phyloP scores from a whole-genome alignment of 1,284 basidiomycete species.

The Trametes pubescens region DNA sequence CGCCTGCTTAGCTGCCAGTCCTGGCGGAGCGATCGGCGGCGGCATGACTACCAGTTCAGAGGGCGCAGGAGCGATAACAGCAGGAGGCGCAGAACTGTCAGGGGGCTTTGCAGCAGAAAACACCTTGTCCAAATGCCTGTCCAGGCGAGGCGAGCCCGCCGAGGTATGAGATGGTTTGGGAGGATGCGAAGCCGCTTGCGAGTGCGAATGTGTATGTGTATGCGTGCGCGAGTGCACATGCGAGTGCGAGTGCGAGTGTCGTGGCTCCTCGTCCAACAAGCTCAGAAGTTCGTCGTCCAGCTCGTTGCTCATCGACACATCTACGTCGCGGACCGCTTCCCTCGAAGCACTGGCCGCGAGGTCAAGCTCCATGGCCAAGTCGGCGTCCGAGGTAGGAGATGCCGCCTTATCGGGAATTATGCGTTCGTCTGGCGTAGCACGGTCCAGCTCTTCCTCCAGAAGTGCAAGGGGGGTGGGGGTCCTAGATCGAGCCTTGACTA shows the following conservation, averaged over 20 bases:
- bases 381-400: constrained; percentile 25
- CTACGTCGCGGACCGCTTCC: constrained; percentile 42
- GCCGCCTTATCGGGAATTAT: constrained; percentile 1
- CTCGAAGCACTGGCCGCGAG: constrained; percentile 35
- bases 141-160: neutral
- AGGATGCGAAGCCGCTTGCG: constrained; percentile 4
- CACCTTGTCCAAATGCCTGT: constrained; percentile 13
- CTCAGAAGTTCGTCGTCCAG: constrained; percentile 78
- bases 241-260: constrained; percentile 21
- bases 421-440: constrained; percentile 27
- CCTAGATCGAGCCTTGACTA: constrained; percentile 25
- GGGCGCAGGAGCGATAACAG: constrained; percentile 8
- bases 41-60: constrained; percentile 63
- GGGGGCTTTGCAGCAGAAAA: constrained; percentile 5
- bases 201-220: constrained; percentile 5
- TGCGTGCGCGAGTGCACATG: constrained; percentile 12
- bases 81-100: neutral
- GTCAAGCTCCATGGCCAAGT: constrained; percentile 42
- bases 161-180: constrained; percentile 6
- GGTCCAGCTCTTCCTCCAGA: constrained; percentile 57
- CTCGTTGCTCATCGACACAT: constrained; percentile 59
- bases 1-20: constrained; percentile 13
- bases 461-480: constrained; percentile 38
- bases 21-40: constrained; percentile 52
- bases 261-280: constrained; percentile 55